phyloP scores from a whole-genome alignment of 306 rosid species.

The Lathyrus oleraceus region DNA sequence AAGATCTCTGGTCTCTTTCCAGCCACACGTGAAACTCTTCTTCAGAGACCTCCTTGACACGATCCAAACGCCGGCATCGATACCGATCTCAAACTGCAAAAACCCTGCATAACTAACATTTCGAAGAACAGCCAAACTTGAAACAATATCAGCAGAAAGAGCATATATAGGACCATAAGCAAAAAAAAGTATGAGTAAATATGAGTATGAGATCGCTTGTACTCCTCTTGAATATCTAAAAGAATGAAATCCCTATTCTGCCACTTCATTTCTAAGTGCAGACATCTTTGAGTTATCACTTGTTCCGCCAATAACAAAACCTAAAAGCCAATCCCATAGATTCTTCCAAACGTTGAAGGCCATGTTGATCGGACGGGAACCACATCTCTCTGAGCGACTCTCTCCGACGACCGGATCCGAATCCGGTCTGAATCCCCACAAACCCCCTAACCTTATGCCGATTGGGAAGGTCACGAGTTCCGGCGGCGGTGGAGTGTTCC shows the following conservation, averaged over 20 bases:
- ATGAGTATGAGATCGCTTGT: constrained; percentile 81
- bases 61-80: too few relatives aligned
- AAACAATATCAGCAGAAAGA: constrained; percentile 93
- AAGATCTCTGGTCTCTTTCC: too few relatives aligned
- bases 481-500: constrained; percentile 43
- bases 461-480: background rate
- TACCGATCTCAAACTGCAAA: too few relatives aligned
- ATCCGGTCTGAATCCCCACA: too few relatives aligned
- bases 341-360: constrained; percentile 86
- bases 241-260: constrained; percentile 78
- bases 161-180: constrained; percentile 92
- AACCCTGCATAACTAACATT: constrained; percentile 86
- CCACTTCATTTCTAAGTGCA: constrained; percentile 68
- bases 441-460: constrained; percentile 83
- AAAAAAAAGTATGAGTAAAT: constrained; percentile 95
- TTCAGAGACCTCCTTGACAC: too few relatives aligned
- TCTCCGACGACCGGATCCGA: constrained; percentile 74
- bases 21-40: too few relatives aligned
- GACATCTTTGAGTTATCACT: constrained; percentile 67
- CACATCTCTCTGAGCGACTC: constrained; percentile 76
- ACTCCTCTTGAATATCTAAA: constrained; percentile 95
- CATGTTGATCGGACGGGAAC: constrained; percentile 83
- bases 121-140: constrained; percentile 85
- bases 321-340: constrained; percentile 93
- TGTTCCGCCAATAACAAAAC: constrained; percentile 83